These are phyloP conservation scores for Zangia roseola DNA, from an alignment of 768 basidiomycete genomes.

Conservation along the genomic window DNA sequence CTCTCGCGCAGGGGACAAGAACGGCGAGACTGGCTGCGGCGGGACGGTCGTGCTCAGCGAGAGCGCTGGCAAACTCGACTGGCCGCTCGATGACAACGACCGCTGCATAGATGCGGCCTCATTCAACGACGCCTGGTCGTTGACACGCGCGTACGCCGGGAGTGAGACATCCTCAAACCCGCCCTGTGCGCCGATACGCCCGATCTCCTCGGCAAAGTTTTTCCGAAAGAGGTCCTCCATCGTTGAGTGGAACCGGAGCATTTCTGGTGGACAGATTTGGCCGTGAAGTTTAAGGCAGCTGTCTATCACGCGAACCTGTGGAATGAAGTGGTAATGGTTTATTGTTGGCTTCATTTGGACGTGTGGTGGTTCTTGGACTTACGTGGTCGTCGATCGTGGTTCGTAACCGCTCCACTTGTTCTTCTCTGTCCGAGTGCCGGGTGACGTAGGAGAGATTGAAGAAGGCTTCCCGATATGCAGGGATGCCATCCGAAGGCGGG, in stretches of 20 bases:
- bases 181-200: slow-evolving; percentile 60
- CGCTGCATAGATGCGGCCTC: slow-evolving; percentile 46
- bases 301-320: slow-evolving; percentile 75
- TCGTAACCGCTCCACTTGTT: slow-evolving; percentile 70
- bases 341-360: background rate
- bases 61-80: slow-evolving; percentile 42
- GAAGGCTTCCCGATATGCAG: slow-evolving; percentile 75
- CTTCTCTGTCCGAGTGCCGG: slow-evolving; percentile 66
- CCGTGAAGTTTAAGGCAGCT: slow-evolving; percentile 83
- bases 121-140: slow-evolving; percentile 48
- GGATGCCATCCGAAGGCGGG: slow-evolving; percentile 70
- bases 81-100: slow-evolving; percentile 47
- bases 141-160: slow-evolving; percentile 41
- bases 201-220: slow-evolving; percentile 82
- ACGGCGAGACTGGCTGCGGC: slow-evolving; percentile 44
- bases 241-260: slow-evolving; percentile 90
- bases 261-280: slow-evolving; percentile 79
- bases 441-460: slow-evolving; percentile 67
- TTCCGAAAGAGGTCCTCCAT: slow-evolving; percentile 82
- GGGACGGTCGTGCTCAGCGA: slow-evolving; percentile 48
- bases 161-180: slow-evolving; percentile 46
- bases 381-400: slow-evolving; percentile 82
- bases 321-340: background rate
- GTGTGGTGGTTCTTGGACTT: slow-evolving; percentile 14
- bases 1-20: slow-evolving; percentile 25